These are phyloP conservation scores for Liriodendron chinense DNA, from an alignment of 164 flowering plant genomes.

Conservation along the genomic window DNA sequence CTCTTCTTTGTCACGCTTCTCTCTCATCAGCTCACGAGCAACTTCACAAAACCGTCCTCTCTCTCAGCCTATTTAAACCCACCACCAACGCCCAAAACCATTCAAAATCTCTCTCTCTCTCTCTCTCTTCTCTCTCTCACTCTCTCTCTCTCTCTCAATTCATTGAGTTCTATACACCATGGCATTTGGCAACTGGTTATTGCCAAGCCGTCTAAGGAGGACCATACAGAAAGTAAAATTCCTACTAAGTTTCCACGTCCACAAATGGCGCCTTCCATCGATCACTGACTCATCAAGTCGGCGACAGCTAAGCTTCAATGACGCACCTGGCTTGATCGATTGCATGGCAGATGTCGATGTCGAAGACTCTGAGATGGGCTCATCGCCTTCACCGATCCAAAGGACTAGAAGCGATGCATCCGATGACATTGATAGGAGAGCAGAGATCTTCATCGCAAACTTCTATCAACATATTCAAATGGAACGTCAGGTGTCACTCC, in stretches of 20 bases:
- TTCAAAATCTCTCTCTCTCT: not conserved
- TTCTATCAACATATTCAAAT: slow-evolving; percentile 41
- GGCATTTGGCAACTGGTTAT: slow-evolving; percentile 24
- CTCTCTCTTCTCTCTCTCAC: not conserved
- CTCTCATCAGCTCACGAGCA: not conserved
- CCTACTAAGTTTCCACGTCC: slow-evolving; percentile 21
- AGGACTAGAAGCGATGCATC: slow-evolving; percentile 32
- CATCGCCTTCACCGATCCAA: slow-evolving; percentile 9
- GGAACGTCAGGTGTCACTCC: slow-evolving; percentile 42
- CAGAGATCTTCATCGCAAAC: slow-evolving; percentile 50
- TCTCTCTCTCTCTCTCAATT: not conserved
- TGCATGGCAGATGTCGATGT: slow-evolving; percentile 14
- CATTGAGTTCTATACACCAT: slow-evolving; percentile 8
- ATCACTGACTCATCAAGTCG: slow-evolving; percentile 10
- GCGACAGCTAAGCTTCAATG: slow-evolving; percentile 31
- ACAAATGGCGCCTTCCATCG: slow-evolving; percentile 26
- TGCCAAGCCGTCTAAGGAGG: slow-evolving; percentile 27
- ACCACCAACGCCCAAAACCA: not conserved
- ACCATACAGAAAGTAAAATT: slow-evolving; percentile 39
- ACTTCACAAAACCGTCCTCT: not conserved
- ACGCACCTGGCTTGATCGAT: slow-evolving; percentile 20
- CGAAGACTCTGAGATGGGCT: not conserved
- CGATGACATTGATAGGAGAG: slow-evolving; percentile 49
- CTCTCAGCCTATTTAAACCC: not conserved
- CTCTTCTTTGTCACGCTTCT: too few species aligned